Evolutionary conservation across 2,329 filamentous ascomycete species (phyloP).

Genomic region (Fusarium aywerte): DNA sequence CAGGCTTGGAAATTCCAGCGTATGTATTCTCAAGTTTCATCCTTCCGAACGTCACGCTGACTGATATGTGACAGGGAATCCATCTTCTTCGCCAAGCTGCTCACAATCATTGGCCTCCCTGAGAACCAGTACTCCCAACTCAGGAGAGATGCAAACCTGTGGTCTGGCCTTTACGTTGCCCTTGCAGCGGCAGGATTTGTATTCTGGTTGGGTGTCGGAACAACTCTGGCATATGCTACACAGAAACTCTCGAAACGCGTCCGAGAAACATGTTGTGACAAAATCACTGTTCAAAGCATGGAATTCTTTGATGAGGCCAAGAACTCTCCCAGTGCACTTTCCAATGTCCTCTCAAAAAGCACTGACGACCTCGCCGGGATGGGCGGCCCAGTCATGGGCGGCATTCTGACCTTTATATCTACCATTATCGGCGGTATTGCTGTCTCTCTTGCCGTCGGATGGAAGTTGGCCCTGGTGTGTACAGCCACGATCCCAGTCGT

Average conservation of each 20-base stretch:
- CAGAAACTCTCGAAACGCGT: not conserved
- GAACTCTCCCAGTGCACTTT: not conserved
- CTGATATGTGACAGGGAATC: not conserved
- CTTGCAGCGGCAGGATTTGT: not conserved
- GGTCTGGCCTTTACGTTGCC: not conserved
- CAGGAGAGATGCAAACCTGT: not conserved
- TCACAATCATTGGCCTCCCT: slow-evolving; percentile 1
- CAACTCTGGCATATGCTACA: not conserved
- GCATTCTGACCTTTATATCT: slow-evolving; percentile 33
- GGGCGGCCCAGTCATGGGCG: slow-evolving; percentile 45
- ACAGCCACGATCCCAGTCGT: not conserved
- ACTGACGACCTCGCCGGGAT: slow-evolving; percentile 48
- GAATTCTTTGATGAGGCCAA: not conserved
- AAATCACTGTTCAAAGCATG: not conserved
- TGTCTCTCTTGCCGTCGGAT: slow-evolving; percentile 47
- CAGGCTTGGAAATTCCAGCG: not conserved
- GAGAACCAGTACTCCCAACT: not conserved
- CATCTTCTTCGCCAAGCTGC: not conserved
- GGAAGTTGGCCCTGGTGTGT: slow-evolving; percentile 51
- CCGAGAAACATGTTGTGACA: not conserved
- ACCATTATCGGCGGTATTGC: slow-evolving; percentile 44
- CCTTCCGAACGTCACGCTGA: not conserved
- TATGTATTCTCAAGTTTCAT: not conserved
- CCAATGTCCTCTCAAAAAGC: slow-evolving; percentile 35
- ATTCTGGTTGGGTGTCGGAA: not conserved